These are phyloP conservation scores for Claviceps pazoutovae DNA, from an alignment of 2,329 filamentous ascomycete genomes.

Conservation along the genomic window DNA sequence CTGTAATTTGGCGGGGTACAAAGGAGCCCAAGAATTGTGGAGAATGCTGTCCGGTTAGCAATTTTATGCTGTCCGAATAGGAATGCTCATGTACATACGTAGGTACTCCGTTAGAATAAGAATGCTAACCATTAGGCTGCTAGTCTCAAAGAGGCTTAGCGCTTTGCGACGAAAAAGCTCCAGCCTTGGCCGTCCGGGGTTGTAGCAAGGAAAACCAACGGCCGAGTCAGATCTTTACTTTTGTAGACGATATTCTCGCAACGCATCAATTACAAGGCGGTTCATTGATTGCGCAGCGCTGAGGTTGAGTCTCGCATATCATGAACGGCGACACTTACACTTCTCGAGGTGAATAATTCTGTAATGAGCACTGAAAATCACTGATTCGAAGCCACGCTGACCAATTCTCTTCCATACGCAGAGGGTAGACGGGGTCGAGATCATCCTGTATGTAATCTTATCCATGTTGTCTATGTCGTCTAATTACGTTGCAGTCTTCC, in stretches of 20 bases:
- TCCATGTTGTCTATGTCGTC: background rate
- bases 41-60: too few species aligned
- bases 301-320: slow-evolving; percentile 14
- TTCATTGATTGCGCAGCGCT: slow-evolving; percentile 6
- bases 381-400: slow-evolving; percentile 1
- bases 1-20: too few species aligned
- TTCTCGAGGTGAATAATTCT: slow-evolving; percentile 39
- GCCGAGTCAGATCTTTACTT: background rate
- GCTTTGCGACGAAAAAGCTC: slow-evolving; percentile 27
- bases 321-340: slow-evolving; percentile 85
- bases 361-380: background rate
- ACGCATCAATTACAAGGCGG: slow-evolving; percentile 4
- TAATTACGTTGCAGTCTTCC: slow-evolving; percentile 14
- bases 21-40: too few species aligned
- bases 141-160: slow-evolving; percentile 16
- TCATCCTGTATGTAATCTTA: slow-evolving; percentile 32
- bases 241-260: background rate
- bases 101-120: too few species aligned
- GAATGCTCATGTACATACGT: too few species aligned
- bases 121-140: slow-evolving; percentile 1
- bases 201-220: slow-evolving; percentile 10
- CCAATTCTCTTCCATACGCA: slow-evolving; percentile 12
- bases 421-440: slow-evolving; percentile 42
- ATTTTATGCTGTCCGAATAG: too few species aligned
- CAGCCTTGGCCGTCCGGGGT: slow-evolving; percentile 23